These are phyloP conservation scores for Metroxylon sagu DNA, from an alignment of 176 grass and related monocot genomes.

Conservation along the genomic window DNA sequence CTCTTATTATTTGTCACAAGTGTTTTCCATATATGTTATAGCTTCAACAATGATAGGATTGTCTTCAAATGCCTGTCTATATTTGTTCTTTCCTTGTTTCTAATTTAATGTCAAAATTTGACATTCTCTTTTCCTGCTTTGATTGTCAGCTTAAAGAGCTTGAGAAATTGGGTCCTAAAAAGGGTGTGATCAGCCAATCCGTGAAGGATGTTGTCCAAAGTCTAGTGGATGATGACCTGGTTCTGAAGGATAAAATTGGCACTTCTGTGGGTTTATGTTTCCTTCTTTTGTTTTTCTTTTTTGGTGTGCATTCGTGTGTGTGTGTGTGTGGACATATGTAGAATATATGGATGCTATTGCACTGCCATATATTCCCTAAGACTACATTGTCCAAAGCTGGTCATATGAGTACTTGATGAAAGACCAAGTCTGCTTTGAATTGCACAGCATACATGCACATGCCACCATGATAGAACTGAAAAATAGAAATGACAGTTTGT, in stretches of 20 bases:
- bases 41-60: too few species aligned
- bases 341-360: not conserved
- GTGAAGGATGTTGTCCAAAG: conserved; percentile 97
- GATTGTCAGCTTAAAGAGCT: conserved; percentile 78
- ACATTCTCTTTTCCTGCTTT: conserved; percentile 5
- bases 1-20: too few species aligned
- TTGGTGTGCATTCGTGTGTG: not conserved
- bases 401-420: too few species aligned
- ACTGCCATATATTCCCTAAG: too few species aligned
- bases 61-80: not conserved
- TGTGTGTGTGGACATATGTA: not conserved
- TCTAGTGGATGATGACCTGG: conserved; percentile 97
- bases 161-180: conserved; percentile 94
- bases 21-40: too few species aligned
- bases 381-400: too few species aligned
- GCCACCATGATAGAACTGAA: too few species aligned
- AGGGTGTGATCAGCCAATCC: conserved; percentile 89
- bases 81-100: conserved; percentile 10
- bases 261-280: conserved; percentile 61
- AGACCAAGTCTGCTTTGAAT: too few species aligned
- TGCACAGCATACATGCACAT: too few species aligned
- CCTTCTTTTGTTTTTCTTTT: not conserved
- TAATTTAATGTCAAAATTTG: not conserved
- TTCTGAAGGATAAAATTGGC: conserved; percentile 95
- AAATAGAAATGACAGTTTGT: too few species aligned